A percentile compares a stretch with the other conserved stretches of the same genome.
phyloP scores from a whole-genome alignment of 2,329 filamentous ascomycete genomes.

The Lasiodiplodia gonubiensis region DNA sequence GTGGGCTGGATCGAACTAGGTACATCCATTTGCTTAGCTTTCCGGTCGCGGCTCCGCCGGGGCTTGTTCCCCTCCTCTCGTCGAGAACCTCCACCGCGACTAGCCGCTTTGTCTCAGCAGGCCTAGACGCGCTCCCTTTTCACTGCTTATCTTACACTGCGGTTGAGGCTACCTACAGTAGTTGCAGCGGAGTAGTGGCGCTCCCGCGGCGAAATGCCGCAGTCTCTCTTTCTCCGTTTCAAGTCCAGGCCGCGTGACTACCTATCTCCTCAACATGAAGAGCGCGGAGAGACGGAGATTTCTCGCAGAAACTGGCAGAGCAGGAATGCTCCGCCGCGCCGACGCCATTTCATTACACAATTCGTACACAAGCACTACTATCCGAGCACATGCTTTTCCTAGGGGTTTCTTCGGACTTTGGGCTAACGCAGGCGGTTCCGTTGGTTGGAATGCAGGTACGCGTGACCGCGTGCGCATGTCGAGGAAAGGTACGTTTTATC shows the following conservation, averaged over 20 bases:
- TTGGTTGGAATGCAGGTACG: conserved; percentile 26
- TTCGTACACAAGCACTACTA: background rate
- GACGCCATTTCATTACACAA: background rate
- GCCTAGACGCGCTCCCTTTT: background rate
- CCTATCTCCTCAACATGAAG: background rate
- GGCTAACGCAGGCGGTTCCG: conserved; percentile 1
- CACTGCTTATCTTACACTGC: background rate
- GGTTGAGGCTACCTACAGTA: background rate
- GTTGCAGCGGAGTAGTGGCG: background rate
- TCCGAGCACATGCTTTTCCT: background rate
- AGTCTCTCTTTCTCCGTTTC: background rate
- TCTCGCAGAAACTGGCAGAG: conserved; percentile 8
- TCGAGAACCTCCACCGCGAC: background rate
- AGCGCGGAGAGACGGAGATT: conserved; percentile 4
- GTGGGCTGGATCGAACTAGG: background rate
- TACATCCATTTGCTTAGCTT: background rate
- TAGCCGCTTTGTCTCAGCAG: background rate
- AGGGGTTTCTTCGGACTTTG: background rate
- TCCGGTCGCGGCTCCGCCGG: background rate
- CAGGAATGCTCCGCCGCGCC: conserved; percentile 8
- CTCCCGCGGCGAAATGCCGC: background rate
- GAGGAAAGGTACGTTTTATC: conserved; percentile 28
- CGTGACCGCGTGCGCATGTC: conserved; percentile 29
- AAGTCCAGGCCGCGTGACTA: conserved; percentile 4
- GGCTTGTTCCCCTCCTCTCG: background rate